Base-by-base conservation (phyloP, 164 flowering plant species). In the Liriodendron chinense region DNA sequence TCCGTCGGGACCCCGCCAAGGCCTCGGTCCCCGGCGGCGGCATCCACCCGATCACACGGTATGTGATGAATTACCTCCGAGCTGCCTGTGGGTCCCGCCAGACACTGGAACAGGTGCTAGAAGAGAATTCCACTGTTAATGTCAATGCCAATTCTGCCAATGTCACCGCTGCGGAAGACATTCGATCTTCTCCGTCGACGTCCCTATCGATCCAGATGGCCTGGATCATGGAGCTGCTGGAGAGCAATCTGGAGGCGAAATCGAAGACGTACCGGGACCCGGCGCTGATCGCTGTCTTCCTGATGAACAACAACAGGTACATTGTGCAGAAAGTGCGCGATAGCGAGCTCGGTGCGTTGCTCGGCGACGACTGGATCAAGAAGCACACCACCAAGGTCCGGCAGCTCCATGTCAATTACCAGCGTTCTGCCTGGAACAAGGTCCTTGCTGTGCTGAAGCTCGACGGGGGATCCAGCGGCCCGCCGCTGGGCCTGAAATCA, bases 221-320 rank as follows among this genome's bases (percentile, higher is more conserved):
- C 47, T 96, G 98, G 99, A 88, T 89, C 21, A 91, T 96, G 99
- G 97, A 94, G 85, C 86, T 96, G 3, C 69, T 96, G 57, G 98
- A 91, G 85, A 92, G 92, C 76, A 96, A 92, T 81, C 80, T 96
- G 76, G 98, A 92, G 83, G 84, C 87, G 3, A 96, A 96, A 72
- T 85, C 98, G 4, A 92, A 88, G 86, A 77, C 87, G n/a, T 92
- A 92, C 69, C 80, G 75, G 75, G 94, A 91, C 50, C 72, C 92
- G 59, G 91, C 92, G 1, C 70, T 91, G 78, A 86, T 86, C 80
- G 82, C 89, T 50, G 83, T 96, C 47, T 96, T 96, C 75, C 75
- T 96, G 89, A 92, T 96, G 91, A 96, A 96, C 78, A 96, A 96
- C 71, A 91, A 87, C 24, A 87, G 88, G 76, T 96, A 96, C 84